Conservation (phyloP, 2,329 filamentous ascomycete species). For the Fusarium tricinctum region DNA sequence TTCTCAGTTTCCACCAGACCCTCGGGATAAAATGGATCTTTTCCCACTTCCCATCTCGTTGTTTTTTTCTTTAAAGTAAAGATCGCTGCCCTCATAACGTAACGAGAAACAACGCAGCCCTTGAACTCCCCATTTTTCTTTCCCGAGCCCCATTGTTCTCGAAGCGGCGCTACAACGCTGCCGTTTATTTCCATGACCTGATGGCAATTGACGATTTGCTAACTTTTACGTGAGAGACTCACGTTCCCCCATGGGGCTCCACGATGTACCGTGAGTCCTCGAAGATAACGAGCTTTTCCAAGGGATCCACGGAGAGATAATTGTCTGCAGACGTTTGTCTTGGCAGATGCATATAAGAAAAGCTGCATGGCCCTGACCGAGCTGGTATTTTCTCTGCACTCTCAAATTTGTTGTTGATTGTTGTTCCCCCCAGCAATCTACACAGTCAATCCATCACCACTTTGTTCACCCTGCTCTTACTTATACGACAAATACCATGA, state of each 20-base stretch:
- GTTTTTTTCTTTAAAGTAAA: slow-evolving; percentile 18
- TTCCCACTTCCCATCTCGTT: slow-evolving; percentile 1
- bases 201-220: slow-evolving; percentile 37
- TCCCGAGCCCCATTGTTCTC: slow-evolving; percentile 15
- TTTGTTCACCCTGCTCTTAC: not conserved
- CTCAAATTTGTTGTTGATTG: slow-evolving; percentile 10
- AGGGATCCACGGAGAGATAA: slow-evolving; percentile 23
- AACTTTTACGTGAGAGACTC: slow-evolving; percentile 44
- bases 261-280: slow-evolving; percentile 24
- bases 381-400: slow-evolving; percentile 21
- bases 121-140: slow-evolving; percentile 3
- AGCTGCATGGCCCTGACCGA: not conserved
- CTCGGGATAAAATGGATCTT: slow-evolving; percentile 4
- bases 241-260: slow-evolving; percentile 41
- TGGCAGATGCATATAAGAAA: slow-evolving; percentile 39
- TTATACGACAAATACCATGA: slow-evolving; percentile 12
- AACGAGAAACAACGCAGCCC: slow-evolving; percentile 11
- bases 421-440: not conserved
- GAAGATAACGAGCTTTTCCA: slow-evolving; percentile 26
- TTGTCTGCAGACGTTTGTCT: slow-evolving; percentile 22
- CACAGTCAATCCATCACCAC: not conserved
- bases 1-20: slow-evolving; percentile 2
- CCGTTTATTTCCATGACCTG: slow-evolving; percentile 37
- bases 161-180: slow-evolving; percentile 1
- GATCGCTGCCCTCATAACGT: slow-evolving; percentile 43